Evolutionary conservation across 2,329 filamentous ascomycete genomes (phyloP).

Genomic region (Hymenoscyphus albidus): DNA sequence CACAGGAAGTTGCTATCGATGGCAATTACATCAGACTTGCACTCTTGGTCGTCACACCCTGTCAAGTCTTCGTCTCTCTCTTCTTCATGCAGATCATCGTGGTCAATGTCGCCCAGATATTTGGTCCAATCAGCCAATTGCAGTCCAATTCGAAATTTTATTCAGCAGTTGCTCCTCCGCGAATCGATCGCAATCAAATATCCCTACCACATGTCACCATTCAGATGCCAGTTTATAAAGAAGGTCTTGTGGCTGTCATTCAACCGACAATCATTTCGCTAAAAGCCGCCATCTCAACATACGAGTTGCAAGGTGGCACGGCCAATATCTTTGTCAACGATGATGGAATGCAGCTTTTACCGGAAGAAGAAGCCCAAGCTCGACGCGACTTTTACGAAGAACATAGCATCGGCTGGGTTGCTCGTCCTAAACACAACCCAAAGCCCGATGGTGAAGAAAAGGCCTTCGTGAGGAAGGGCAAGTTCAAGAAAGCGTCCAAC

Average conservation of each 20-base stretch:
- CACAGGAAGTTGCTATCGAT: slow-evolving; percentile 52
- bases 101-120: slow-evolving; percentile 46
- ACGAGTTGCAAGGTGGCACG: slow-evolving; percentile 59
- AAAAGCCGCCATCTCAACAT: slow-evolving; percentile 55
- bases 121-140: slow-evolving; percentile 47
- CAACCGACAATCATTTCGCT: slow-evolving; percentile 52
- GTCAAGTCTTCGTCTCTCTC: slow-evolving; percentile 53
- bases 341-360: slow-evolving; percentile 62
- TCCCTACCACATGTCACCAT: slow-evolving; percentile 47
- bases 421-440: slow-evolving; percentile 49
- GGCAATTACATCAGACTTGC: slow-evolving; percentile 50
- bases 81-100: slow-evolving; percentile 52
- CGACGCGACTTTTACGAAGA: slow-evolving; percentile 55
- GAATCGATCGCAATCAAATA: slow-evolving; percentile 38
- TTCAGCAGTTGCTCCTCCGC: slow-evolving; percentile 35
- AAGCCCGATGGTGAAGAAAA: slow-evolving; percentile 46
- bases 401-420: slow-evolving; percentile 54
- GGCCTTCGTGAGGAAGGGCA: slow-evolving; percentile 53
- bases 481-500: slow-evolving; percentile 60
- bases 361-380: slow-evolving; percentile 44
- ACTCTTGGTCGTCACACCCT: slow-evolving; percentile 48
- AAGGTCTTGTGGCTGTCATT: slow-evolving; percentile 47
- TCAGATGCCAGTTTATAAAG: slow-evolving; percentile 50
- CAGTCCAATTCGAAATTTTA: slow-evolving; percentile 43
- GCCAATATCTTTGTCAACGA: slow-evolving; percentile 68